A percentile compares a stretch with the other conserved stretches of the same genome.
Conservation (phyloP, 306 rosid genomes). For the Sicyos edulis region DNA sequence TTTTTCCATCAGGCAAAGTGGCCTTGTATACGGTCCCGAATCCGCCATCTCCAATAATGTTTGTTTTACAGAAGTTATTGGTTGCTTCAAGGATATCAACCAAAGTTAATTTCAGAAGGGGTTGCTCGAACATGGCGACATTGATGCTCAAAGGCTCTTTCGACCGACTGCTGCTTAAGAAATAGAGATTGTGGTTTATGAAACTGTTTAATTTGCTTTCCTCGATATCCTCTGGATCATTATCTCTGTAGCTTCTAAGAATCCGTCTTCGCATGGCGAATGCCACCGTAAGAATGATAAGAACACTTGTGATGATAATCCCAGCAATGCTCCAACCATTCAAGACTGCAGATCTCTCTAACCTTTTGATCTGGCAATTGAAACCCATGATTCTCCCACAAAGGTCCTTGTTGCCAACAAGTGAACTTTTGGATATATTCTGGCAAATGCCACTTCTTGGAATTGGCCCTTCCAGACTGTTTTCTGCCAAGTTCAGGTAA, state of each 20-base stretch:
- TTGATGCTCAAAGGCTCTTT: slow-evolving; percentile 91
- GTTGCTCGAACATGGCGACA: slow-evolving; percentile 92
- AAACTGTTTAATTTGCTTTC: slow-evolving; percentile 60
- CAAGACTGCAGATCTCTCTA: slow-evolving; percentile 40
- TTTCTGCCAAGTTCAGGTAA: slow-evolving; percentile 59
- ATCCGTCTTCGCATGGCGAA: slow-evolving; percentile 50
- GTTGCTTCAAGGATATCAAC: slow-evolving; percentile 76
- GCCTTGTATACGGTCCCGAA: slow-evolving; percentile 97
- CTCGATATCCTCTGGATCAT: slow-evolving; percentile 48
- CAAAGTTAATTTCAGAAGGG: slow-evolving; percentile 74
- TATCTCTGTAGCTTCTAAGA: slow-evolving; percentile 34
- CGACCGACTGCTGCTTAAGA: slow-evolving; percentile 84
- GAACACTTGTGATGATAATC: slow-evolving; percentile 38
- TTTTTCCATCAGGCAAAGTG: slow-evolving; percentile 63
- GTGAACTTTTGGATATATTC: slow-evolving; percentile 45
- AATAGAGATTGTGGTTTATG: slow-evolving; percentile 63
- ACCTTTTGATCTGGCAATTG: slow-evolving; percentile 43
- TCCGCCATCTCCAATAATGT: slow-evolving; percentile 96
- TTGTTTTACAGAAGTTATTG: slow-evolving; percentile 88
- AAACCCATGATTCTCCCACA: slow-evolving; percentile 63
- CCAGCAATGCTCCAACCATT: slow-evolving; percentile 66
- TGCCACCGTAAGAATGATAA: slow-evolving; percentile 37
- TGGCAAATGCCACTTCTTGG: slow-evolving; percentile 79
- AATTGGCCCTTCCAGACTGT: slow-evolving; percentile 70
- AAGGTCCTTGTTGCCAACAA: slow-evolving; percentile 57